phyloP scores from a whole-genome alignment of 345 rosid genomes.

The Citrus trifoliata region DNA sequence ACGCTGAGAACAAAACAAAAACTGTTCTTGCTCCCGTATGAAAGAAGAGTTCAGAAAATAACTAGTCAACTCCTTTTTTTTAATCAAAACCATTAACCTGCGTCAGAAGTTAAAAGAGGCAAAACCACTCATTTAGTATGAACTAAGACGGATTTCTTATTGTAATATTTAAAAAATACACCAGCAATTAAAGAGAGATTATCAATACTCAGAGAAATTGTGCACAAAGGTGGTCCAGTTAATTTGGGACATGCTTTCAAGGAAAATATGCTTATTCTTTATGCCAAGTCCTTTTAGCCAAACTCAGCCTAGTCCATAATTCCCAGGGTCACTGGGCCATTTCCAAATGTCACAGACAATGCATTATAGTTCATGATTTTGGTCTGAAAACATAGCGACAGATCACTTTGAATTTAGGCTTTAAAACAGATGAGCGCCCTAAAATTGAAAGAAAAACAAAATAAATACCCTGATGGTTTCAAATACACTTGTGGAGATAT shows the following conservation, averaged over 20 bases:
- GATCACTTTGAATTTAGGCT: neutral
- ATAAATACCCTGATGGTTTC: neutral
- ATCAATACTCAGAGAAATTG: neutral
- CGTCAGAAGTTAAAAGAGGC: neutral
- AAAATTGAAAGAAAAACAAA: conserved; percentile 2
- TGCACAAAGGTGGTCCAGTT: neutral
- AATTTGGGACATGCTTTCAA: neutral
- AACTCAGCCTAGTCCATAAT: neutral
- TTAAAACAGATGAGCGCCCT: no score
- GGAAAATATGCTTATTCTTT: neutral
- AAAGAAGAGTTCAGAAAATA: neutral
- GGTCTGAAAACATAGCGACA: neutral
- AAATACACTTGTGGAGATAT: neutral
- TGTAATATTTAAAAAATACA: no score
- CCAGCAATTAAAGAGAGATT: neutral
- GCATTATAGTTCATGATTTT: neutral
- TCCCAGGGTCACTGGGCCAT: neutral
- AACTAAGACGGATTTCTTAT: no score
- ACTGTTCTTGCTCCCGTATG: neutral
- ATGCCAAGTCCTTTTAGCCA: neutral
- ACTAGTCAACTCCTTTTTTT: neutral
- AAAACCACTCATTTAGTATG: no score
- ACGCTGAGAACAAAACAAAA: neutral
- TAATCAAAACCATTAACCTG: neutral
- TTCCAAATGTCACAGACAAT: neutral